These are phyloP conservation scores for Pugionium dolabratum DNA, from an alignment of 345 rosid genomes.

Conservation along the genomic window DNA sequence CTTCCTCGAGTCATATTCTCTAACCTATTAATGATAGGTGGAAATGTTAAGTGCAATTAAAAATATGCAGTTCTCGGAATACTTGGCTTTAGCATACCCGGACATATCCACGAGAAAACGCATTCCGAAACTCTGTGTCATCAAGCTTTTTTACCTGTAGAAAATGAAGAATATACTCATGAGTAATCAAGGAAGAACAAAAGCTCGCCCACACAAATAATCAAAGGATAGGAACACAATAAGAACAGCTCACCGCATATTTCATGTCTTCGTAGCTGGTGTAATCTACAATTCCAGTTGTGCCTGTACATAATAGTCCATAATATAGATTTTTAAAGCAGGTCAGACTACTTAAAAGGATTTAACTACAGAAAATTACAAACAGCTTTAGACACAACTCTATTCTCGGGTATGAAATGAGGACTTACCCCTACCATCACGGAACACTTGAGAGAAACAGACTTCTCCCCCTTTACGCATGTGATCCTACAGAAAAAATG, in stretches of 20 bases:
- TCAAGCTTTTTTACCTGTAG: conserved; percentile 85
- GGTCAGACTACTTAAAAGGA: not conserved
- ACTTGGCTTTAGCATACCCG: conserved; percentile 55
- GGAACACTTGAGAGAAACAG: conserved; percentile 96
- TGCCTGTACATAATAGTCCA: conserved; percentile 49
- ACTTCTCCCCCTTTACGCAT: conserved; percentile 99
- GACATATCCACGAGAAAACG: conserved; percentile 82
- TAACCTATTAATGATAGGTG: conserved; percentile 53
- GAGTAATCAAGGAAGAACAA: conserved; percentile 17
- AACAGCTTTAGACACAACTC: conserved; percentile 8
- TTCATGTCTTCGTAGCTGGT: conserved; percentile 96
- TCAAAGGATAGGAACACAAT: conserved; percentile 1
- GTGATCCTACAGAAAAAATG: conserved; percentile 64
- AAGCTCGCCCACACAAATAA: conserved; percentile 7
- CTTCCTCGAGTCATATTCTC: conserved; percentile 75
- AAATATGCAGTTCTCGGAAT: not conserved
- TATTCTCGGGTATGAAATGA: conserved; percentile 1
- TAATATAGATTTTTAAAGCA: not conserved
- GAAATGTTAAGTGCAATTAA: conserved; percentile 11
- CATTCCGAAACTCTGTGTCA: conserved; percentile 91
- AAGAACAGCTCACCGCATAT: conserved; percentile 73
- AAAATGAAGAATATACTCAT: conserved; percentile 6
- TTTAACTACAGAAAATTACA: not conserved
- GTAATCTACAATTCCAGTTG: conserved; percentile 92
- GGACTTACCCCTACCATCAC: conserved; percentile 79